Evolutionary conservation across 2,329 filamentous ascomycete species (phyloP).

Genomic region (Septoria linicola): DNA sequence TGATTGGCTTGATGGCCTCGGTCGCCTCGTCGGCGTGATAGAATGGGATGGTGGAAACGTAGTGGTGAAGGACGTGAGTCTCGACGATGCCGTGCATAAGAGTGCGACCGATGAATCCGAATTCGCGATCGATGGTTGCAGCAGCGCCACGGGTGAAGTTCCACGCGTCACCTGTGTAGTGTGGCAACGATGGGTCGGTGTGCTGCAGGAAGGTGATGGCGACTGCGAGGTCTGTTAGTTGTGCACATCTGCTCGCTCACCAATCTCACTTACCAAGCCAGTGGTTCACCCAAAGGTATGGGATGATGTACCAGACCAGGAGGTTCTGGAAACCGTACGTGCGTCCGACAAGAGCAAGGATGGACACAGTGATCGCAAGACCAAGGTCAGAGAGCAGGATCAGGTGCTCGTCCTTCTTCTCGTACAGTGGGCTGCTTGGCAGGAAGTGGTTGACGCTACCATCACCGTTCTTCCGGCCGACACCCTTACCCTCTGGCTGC

Average conservation of each 20-base stretch:
- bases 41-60: conserved; percentile 92
- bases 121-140: conserved; percentile 94
- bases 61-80: conserved; percentile 97
- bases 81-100: conserved; percentile 95
- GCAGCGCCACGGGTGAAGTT: conserved; percentile 91
- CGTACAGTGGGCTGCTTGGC: conserved; percentile 83
- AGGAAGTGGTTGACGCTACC: conserved; percentile 93
- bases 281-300: conserved; percentile 98
- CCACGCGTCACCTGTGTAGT: conserved; percentile 85
- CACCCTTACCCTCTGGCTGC: conserved; percentile 88
- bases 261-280: conserved; percentile 78
- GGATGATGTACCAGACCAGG: conserved; percentile 89
- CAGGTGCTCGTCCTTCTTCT: conserved; percentile 83
- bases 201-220: conserved; percentile 97
- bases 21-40: conserved; percentile 94
- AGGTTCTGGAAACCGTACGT: conserved; percentile 83
- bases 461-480: conserved; percentile 84
- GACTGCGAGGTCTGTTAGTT: conserved; percentile 53
- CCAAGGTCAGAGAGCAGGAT: conserved; percentile 87
- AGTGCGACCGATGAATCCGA: conserved; percentile 88
- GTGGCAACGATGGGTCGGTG: conserved; percentile 89
- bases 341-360: conserved; percentile 68
- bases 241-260: neutral
- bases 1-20: conserved; percentile 89
- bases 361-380: conserved; percentile 57